Percentiles rank a stretch among this genome's conserved stretches.
Conservation (phyloP, 352 stramenopile species). For the Globisporangium ultimum region DNA sequence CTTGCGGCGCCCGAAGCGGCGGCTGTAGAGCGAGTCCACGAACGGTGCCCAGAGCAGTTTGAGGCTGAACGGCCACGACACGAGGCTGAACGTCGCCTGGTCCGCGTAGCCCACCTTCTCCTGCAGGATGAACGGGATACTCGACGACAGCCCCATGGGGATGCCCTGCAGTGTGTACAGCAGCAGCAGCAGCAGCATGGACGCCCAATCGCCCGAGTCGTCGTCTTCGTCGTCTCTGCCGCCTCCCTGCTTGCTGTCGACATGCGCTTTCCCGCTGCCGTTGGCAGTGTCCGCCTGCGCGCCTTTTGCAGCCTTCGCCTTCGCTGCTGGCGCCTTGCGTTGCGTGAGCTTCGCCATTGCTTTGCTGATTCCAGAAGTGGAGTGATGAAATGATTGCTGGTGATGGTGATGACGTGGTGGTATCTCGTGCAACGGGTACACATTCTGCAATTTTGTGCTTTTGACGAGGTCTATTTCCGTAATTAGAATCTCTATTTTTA, state of each 20-base stretch:
- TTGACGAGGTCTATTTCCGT: no score
- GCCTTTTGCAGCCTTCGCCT: no score
- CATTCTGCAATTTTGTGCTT: background rate
- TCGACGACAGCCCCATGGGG: conserved; percentile 97
- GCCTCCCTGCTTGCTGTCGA: no score
- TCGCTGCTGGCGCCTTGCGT: conserved; percentile 15
- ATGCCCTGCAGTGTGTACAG: conserved; percentile 99
- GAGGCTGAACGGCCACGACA: conserved; percentile 98
- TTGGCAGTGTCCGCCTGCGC: no score
- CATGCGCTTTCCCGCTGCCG: no score
- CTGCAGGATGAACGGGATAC: conserved; percentile 98
- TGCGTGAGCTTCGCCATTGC: conserved; percentile 29
- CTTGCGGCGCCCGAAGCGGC: conserved; percentile 91
- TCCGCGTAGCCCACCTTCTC: conserved; percentile 96
- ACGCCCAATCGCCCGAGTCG: conserved; percentile 58
- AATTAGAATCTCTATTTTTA: no score
- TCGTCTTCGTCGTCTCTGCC: conserved; percentile 20
- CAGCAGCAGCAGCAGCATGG: conserved; percentile 92
- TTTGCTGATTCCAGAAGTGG: background rate
- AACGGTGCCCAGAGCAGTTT: conserved; percentile 99
- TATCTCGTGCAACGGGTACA: background rate
- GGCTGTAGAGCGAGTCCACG: conserved; percentile 93
- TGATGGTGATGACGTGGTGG: conserved; percentile 11
- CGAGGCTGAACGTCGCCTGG: conserved; percentile 97
- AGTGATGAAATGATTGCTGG: conserved; percentile 8